Conservation (phyloP, 441 rosid species). For the Hura crepitans region DNA sequence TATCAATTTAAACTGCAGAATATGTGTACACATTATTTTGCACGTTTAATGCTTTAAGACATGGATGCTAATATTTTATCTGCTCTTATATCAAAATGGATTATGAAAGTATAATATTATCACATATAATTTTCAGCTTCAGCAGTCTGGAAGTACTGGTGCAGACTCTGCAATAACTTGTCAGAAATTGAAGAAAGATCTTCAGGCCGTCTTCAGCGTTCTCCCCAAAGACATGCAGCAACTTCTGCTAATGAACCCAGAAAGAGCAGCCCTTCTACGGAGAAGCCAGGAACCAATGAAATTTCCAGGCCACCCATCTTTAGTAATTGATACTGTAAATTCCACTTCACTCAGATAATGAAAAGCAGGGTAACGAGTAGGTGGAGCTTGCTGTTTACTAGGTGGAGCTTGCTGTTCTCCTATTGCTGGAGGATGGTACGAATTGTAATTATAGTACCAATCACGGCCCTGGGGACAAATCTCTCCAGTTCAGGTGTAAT, state of each 20-base stretch:
- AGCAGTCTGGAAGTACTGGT: constrained; percentile 42
- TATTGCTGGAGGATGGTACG: constrained; percentile 16
- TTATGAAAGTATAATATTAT: background rate
- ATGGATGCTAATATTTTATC: background rate
- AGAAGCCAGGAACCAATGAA: constrained; percentile 30
- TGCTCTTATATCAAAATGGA: background rate
- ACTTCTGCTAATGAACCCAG: constrained; percentile 81
- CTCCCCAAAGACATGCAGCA: constrained; percentile 88
- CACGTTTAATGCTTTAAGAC: background rate
- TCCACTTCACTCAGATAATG: constrained; percentile 29
- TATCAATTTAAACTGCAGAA: background rate
- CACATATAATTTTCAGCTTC: constrained; percentile 38
- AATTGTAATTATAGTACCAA: constrained; percentile 13
- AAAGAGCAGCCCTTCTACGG: constrained; percentile 67
- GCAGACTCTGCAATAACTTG: constrained; percentile 43
- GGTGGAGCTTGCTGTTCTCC: constrained; percentile 21
- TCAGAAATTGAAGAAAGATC: constrained; percentile 73
- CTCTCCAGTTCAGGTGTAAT: constrained; percentile 17
- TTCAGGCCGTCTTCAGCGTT: constrained; percentile 60
- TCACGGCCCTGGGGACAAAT: constrained; percentile 22
- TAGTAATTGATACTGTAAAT: constrained; percentile 26
- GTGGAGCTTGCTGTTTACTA: constrained; percentile 21
- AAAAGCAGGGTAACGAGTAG: constrained; percentile 12
- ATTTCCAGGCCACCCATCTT: constrained; percentile 33
- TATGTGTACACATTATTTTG: background rate